phyloP scores from a whole-genome alignment of 257 asterid genomes.

The Nicotiana paniculata region DNA sequence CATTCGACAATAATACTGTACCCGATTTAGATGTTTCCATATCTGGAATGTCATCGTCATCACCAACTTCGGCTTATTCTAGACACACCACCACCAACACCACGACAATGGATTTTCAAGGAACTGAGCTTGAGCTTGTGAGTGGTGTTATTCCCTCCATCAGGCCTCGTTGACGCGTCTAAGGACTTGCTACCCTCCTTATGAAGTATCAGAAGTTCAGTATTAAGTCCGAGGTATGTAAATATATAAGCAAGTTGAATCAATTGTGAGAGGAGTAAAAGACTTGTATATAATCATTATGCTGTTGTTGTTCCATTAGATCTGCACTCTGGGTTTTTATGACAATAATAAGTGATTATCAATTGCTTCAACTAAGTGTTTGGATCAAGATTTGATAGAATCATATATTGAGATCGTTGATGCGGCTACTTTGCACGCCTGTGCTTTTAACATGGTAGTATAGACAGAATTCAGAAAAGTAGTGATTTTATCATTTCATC shows the following conservation, averaged over 20 bases:
- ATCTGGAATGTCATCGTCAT: constrained; percentile 4
- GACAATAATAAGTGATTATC: background rate
- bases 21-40: constrained; percentile 2
- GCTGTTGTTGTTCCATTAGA: background rate
- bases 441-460: background rate
- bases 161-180: constrained; percentile 19
- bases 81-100: constrained; percentile 15
- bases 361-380: background rate
- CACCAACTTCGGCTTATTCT: constrained; percentile 14
- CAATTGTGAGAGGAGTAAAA: background rate
- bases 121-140: constrained; percentile 26
- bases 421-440: too few species aligned
- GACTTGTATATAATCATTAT: constrained; percentile 3
- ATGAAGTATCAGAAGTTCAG: background rate
- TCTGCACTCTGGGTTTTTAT: background rate
- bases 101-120: constrained; percentile 23
- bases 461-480: background rate
- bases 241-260: background rate
- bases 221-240: background rate
- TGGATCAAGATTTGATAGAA: background rate
- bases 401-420: too few species aligned
- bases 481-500: background rate
- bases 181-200: background rate
- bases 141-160: constrained; percentile 31
- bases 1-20: constrained; percentile 7